Evolutionary conservation across 1,139 yeast genomes (phyloP).

Genomic region (Pichia sp.): DNA sequence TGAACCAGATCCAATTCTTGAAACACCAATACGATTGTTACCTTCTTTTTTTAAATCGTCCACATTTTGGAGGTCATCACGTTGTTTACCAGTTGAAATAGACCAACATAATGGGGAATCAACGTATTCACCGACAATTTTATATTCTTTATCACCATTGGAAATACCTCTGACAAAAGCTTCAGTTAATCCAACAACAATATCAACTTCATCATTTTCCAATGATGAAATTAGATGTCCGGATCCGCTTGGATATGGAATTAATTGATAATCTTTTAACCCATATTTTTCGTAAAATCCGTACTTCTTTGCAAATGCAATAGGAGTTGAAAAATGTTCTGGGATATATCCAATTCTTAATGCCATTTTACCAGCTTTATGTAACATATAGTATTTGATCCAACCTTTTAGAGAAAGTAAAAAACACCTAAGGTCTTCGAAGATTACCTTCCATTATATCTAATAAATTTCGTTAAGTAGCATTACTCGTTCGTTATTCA

Average conservation of each 20-base stretch:
- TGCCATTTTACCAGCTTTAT: constrained; percentile 8
- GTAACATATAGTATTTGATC: background rate
- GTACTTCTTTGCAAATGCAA: constrained; percentile 61
- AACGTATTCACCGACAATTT: constrained; percentile 75
- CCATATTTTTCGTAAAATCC: constrained; percentile 46
- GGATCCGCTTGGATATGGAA: constrained; percentile 80
- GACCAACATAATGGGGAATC: constrained; percentile 85
- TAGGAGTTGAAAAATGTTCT: constrained; percentile 86
- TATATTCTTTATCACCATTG: constrained; percentile 47
- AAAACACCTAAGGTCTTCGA: too few relatives aligned
- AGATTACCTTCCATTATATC: too few relatives aligned
- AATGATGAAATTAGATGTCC: constrained; percentile 79
- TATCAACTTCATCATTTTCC: constrained; percentile 57
- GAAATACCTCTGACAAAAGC: constrained; percentile 82
- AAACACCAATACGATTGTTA: constrained; percentile 62
- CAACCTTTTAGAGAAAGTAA: too few relatives aligned
- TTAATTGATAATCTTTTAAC: constrained; percentile 47
- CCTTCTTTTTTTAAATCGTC: constrained; percentile 47
- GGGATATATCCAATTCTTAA: constrained; percentile 77
- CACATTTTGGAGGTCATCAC: constrained; percentile 46
- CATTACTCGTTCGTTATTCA: too few relatives aligned
- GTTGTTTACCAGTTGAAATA: constrained; percentile 63
- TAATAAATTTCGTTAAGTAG: too few relatives aligned
- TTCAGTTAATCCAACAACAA: constrained; percentile 86
- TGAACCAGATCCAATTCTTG: constrained; percentile 87